Evolutionary conservation across 2,329 filamentous ascomycete genomes (phyloP), one percentile per base, ranked within the genome.

Genomic region (Dactylonectria macrodidyma): DNA sequence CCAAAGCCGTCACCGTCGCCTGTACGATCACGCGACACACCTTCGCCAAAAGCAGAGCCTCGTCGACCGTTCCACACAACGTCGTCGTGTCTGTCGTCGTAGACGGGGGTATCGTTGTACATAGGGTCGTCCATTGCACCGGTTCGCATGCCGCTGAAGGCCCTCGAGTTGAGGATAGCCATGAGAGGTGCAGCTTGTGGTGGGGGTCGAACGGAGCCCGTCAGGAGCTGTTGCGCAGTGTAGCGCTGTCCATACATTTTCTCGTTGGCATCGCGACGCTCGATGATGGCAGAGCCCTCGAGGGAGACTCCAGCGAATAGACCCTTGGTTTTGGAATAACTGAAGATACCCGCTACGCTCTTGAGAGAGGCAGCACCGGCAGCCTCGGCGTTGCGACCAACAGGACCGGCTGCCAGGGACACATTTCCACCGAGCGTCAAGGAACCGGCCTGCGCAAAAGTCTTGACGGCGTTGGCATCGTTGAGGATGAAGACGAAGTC

Each of bases 401-500:
- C 89, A 0, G 96, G 96, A 1, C 96, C 96, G 7, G 96, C 96
- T 19, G 96, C 96, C 75, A 99, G 92, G 4, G 94, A 97, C 41
- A 98, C 96, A 78, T 99, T 99, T 72, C 96, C 96, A 75, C 96
- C 96, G 7, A 99, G 87, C 5, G 96, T 98, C 69, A 99, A 86
- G 61, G 93, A 95, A 4, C 96, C 96, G 46, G 92, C 91, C 81
- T 98, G 95, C 6, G 95, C 94, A 82, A 99, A 98, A 9, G 95
- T 95, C 81, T 94, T 94, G 73, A 99, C 95, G 51, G 96, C 95
- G 66, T 86, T 90, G 48, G 91, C 86, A 78, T 99, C 95, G 83
- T 99, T 99, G 72, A 99, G 90, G 73, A 99, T 98, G 83, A 99
- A 98, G 79, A 99, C 96, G 79, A 99, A 99, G 80, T 96, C 94